phyloP scores from a whole-genome alignment of 2,329 filamentous ascomycete species.

The Onygenales sp. region DNA sequence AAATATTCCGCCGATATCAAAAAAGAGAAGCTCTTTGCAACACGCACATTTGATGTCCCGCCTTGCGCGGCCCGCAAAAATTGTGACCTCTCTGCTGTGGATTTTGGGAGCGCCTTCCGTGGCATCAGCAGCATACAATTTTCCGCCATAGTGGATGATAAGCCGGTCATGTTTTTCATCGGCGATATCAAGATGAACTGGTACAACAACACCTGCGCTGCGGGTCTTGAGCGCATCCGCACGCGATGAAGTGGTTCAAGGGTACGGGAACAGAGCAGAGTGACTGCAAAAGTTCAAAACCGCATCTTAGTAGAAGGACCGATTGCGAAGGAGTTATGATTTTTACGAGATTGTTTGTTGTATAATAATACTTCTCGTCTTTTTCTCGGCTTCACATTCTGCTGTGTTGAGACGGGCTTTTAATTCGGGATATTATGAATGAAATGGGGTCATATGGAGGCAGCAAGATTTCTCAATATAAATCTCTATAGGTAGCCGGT shows the following conservation, averaged over 20 bases:
- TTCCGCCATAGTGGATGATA: slow-evolving; percentile 33
- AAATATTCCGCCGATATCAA: slow-evolving; percentile 27
- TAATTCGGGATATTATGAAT: neutral
- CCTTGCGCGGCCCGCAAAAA: slow-evolving; percentile 31
- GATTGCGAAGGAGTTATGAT: neutral
- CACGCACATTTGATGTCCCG: slow-evolving; percentile 32
- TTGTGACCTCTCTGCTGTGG: slow-evolving; percentile 35
- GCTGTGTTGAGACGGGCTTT: neutral
- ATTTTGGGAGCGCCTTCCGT: slow-evolving; percentile 32
- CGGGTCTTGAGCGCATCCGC: slow-evolving; percentile 22
- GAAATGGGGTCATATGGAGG: too few relatives aligned
- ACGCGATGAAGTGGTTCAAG: neutral
- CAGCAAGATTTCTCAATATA: too few relatives aligned
- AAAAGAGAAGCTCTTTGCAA: slow-evolving; percentile 25
- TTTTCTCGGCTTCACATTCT: neutral
- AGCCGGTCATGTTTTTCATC: slow-evolving; percentile 36
- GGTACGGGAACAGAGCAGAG: neutral
- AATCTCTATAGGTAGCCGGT: too few relatives aligned
- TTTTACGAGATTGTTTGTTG: neutral
- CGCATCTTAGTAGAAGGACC: neutral
- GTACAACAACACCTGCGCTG: slow-evolving; percentile 41
- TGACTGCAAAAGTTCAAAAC: neutral
- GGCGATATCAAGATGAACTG: slow-evolving; percentile 41
- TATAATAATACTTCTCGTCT: neutral
- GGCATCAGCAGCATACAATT: slow-evolving; percentile 41